Percentiles rank a stretch among this genome's conserved stretches.
phyloP scores from a whole-genome alignment of 352 stramenopile species.

The Pythium phragmitis region DNA sequence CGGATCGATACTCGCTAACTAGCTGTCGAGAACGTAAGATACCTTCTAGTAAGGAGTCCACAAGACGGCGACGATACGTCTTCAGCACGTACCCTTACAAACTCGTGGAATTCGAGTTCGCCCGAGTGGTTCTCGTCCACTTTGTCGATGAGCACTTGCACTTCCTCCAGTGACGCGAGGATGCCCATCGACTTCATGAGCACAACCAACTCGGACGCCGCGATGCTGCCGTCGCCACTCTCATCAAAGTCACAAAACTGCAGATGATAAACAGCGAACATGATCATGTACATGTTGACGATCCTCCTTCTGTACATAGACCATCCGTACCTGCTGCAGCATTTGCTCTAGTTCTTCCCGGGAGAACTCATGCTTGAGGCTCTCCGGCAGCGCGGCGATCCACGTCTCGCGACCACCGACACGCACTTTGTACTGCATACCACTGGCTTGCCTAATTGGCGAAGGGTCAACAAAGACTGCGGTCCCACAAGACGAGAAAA shows the following conservation, averaged over 20 bases:
- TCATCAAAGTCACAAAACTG: constrained; percentile 73
- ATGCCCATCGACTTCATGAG: constrained; percentile 74
- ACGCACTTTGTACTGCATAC: constrained; percentile 47
- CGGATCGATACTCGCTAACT: constrained; percentile 59
- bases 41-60: background rate
- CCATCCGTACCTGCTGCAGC: constrained; percentile 44
- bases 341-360: constrained; percentile 65
- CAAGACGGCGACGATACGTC: background rate
- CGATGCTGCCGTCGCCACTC: constrained; percentile 63
- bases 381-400: constrained; percentile 49
- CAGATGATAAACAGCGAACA: background rate
- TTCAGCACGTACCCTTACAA: constrained; percentile 44
- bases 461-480: background rate
- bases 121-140: constrained; percentile 72
- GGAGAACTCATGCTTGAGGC: constrained; percentile 67
- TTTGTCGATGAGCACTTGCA: constrained; percentile 65
- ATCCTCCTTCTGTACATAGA: background rate
- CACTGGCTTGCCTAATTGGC: background rate
- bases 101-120: constrained; percentile 66
- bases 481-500: background rate
- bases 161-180: constrained; percentile 41
- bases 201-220: constrained; percentile 45
- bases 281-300: too few relatives aligned
- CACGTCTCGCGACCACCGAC: constrained; percentile 39
- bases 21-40: constrained; percentile 29